Evolutionary conservation across 2,329 filamentous ascomycete genomes (phyloP).

Genomic region (Pestalotiopsis sp.): DNA sequence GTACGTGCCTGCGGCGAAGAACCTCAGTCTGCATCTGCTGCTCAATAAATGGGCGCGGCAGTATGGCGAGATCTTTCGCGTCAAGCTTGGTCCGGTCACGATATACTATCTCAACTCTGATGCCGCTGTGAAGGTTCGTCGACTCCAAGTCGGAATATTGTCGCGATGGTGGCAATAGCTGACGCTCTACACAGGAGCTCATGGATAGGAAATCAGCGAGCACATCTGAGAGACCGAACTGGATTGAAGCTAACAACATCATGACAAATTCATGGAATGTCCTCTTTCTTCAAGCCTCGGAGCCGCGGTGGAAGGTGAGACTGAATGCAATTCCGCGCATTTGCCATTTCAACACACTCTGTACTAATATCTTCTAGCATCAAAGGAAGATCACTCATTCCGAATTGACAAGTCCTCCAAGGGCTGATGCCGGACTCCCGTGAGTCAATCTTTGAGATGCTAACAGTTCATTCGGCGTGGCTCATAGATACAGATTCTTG

Average conservation of each 20-base stretch:
- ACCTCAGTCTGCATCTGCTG: neutral
- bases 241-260: neutral
- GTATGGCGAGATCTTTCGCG: slow-evolving; percentile 5
- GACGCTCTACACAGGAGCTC: neutral
- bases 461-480: neutral
- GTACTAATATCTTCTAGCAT: neutral
- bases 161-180: neutral
- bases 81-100: neutral
- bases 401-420: neutral
- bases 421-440: neutral
- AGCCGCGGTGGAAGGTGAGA: neutral
- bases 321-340: no score
- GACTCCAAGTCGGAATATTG: no score
- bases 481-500: neutral
- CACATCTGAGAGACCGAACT: neutral
- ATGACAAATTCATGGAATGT: slow-evolving; percentile 9
- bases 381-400: slow-evolving; percentile 6
- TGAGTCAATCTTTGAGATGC: neutral
- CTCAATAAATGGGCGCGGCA: neutral
- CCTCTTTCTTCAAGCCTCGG: neutral
- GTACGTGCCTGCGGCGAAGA: neutral
- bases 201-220: neutral
- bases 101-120: slow-evolving; percentile 10
- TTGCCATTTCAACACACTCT: neutral
- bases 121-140: neutral